Percentiles rank a stretch among this genome's conserved stretches.
These are phyloP conservation scores for Toxicodendron radicans DNA, from an alignment of 345 rosid genomes.

Conservation along the genomic window DNA sequence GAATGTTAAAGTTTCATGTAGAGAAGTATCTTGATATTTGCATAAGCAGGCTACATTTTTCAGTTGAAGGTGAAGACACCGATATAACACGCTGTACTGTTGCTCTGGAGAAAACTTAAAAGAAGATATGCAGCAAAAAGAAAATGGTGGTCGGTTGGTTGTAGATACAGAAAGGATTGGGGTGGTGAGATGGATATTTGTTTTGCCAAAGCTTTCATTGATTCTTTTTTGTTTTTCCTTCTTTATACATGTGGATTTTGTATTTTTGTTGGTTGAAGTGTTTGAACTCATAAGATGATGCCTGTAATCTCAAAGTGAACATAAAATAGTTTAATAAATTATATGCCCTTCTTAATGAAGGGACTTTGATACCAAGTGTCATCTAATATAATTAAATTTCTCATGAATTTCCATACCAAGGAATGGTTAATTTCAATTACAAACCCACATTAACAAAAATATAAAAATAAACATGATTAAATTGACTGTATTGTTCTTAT, in stretches of 20 bases:
- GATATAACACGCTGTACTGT: neutral
- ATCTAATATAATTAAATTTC: no score
- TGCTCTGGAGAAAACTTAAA: neutral
- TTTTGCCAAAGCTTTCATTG: constrained; percentile 15
- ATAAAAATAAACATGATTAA: no score
- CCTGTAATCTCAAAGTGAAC: constrained; percentile 15
- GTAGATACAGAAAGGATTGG: constrained; percentile 24
- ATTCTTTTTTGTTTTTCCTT: constrained; percentile 9
- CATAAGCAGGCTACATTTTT: constrained; percentile 7
- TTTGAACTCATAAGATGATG: constrained; percentile 19
- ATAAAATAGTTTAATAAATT: neutral
- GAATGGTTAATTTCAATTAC: neutral
- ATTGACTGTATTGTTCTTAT: no score
- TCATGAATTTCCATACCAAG: no score
- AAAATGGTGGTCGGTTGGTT: constrained; percentile 19
- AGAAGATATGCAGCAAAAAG: constrained; percentile 15
- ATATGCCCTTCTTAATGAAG: constrained; percentile 11
- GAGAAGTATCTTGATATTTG: constrained; percentile 3
- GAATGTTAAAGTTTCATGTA: constrained; percentile 8
- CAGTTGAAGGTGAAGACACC: constrained; percentile 10
- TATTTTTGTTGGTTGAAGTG: constrained; percentile 30
- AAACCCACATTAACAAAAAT: neutral
- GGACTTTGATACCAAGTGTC: constrained; percentile 3
- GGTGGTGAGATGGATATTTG: constrained; percentile 14
- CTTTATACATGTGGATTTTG: constrained; percentile 16